These are phyloP conservation scores for Pneumocystis sp. DNA, from an alignment of 1,139 yeast species.

Conservation along the genomic window DNA sequence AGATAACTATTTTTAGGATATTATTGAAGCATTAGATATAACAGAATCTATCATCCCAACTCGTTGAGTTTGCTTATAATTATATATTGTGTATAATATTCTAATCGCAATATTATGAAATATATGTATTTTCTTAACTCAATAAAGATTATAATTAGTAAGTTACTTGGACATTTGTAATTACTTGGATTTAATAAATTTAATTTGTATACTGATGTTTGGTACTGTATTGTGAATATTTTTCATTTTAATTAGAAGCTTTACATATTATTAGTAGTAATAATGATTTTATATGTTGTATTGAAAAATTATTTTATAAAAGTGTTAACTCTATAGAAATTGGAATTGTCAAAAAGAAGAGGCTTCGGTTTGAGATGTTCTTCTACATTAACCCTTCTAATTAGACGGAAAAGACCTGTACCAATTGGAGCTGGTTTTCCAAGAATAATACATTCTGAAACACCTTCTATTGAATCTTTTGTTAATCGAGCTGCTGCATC, in stretches of 20 bases:
- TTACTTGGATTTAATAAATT: too few species aligned
- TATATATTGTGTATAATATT: background rate
- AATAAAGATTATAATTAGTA: too few species aligned
- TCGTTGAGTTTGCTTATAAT: background rate
- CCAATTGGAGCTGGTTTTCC: slow-evolving; percentile 98
- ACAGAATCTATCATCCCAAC: background rate
- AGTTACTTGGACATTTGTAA: too few species aligned
- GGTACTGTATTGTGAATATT: background rate
- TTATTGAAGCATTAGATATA: background rate
- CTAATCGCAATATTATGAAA: too few species aligned
- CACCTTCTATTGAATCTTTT: slow-evolving; percentile 91
- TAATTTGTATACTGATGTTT: background rate
- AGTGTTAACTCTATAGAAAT: background rate
- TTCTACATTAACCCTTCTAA: slow-evolving; percentile 16
- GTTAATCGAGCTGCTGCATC: slow-evolving; percentile 98
- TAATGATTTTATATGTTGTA: background rate
- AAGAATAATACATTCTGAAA: slow-evolving; percentile 88
- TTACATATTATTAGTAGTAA: background rate
- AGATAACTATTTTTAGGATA: background rate
- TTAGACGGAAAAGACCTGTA: slow-evolving; percentile 84
- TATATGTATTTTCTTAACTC: too few species aligned
- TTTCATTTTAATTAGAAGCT: background rate
- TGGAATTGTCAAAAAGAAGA: background rate
- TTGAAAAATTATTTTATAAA: background rate
- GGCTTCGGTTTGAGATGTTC: background rate